Conservation (phyloP, 192 early-diverging fungal genomes). For the Backusella mclennaniae region DNA sequence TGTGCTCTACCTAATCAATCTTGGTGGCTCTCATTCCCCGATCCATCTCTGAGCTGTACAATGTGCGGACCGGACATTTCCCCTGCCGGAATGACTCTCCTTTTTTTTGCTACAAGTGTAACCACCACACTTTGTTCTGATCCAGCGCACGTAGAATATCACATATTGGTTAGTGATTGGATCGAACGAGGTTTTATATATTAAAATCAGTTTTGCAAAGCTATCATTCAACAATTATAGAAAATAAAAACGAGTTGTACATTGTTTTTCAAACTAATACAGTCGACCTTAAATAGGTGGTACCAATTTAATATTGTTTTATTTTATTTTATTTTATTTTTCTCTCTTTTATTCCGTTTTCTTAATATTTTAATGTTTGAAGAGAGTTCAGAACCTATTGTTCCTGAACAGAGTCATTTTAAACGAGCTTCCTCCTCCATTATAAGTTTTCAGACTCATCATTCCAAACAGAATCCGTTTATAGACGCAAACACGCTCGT, state of each 20-base stretch:
- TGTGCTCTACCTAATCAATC: neutral
- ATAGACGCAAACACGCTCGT: neutral
- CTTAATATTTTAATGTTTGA: neutral
- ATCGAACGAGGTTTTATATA: neutral
- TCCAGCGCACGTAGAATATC: too few relatives aligned
- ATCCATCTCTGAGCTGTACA: neutral
- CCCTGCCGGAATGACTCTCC: neutral
- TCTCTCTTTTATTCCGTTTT: neutral
- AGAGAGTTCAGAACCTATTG: conserved; percentile 6
- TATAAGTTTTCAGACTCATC: conserved; percentile 1
- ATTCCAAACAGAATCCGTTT: neutral
- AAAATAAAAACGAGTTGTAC: neutral
- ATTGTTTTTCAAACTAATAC: neutral
- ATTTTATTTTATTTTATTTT: neutral
- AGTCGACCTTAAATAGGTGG: too few relatives aligned
- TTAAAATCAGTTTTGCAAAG: neutral
- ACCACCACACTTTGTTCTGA: neutral
- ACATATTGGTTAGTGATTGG: neutral
- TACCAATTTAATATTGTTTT: neutral
- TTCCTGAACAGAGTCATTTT: neutral
- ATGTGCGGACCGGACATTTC: neutral
- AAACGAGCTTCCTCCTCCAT: neutral
- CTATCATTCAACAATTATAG: neutral
- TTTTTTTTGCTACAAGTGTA: neutral
- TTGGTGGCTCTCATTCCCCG: neutral